phyloP scores from a whole-genome alignment of 768 basidiomycete species.

The Pleurotus ostreatus region DNA sequence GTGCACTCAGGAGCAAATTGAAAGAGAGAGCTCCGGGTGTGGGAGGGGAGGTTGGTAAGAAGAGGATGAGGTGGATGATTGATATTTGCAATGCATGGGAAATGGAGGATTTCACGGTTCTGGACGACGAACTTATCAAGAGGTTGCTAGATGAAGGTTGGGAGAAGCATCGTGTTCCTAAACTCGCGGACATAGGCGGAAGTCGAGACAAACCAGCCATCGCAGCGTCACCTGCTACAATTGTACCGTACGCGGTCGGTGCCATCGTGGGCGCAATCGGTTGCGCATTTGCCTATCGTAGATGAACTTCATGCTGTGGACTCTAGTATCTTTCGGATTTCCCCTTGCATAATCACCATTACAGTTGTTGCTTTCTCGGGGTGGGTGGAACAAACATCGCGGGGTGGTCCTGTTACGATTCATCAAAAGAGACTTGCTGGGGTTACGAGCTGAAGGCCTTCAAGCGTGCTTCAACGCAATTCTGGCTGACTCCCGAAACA shows the following conservation, averaged over 20 bases:
- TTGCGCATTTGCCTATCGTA: conserved; percentile 2
- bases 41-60: conserved; percentile 70
- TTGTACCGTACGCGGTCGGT: conserved; percentile 1
- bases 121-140: conserved; percentile 64
- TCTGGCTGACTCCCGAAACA: too few species aligned
- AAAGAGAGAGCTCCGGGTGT: conserved; percentile 80
- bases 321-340: neutral
- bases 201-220: neutral
- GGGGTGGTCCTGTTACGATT: too few species aligned
- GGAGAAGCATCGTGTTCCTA: conserved; percentile 58
- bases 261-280: conserved; percentile 1
- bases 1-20: conserved; percentile 65
- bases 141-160: conserved; percentile 80
- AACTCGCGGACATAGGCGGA: conserved; percentile 37
- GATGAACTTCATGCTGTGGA: neutral
- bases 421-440: too few species aligned
- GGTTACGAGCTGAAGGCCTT: too few species aligned
- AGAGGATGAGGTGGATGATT: conserved; percentile 92
- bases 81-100: conserved; percentile 82
- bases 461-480: too few species aligned
- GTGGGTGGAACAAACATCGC: too few species aligned
- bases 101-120: conserved; percentile 70
- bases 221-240: neutral
- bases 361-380: too few species aligned
- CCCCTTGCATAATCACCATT: neutral